Evolutionary conservation across 805 yeast genomes (phyloP).

Genomic region (Lipomyces sp.): DNA sequence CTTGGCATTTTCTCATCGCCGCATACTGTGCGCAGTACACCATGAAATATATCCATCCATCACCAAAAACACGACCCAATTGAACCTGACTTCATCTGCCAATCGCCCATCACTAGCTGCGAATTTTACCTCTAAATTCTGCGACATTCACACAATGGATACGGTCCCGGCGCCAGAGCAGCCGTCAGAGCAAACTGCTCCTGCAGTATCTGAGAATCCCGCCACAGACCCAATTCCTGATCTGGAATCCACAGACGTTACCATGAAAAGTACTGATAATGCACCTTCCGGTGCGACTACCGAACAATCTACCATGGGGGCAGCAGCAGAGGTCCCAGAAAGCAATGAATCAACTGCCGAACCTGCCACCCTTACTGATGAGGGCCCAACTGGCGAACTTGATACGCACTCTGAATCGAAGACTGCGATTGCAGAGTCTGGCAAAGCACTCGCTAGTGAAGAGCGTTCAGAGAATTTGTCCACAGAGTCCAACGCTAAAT

Average conservation of each 20-base stretch:
- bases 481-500: not conserved
- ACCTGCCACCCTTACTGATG: not conserved
- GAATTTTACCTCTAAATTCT: not conserved
- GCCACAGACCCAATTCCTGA: conserved; percentile 11
- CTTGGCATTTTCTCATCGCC: not conserved
- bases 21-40: not conserved
- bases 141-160: not conserved
- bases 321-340: not conserved
- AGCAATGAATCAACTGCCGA: not conserved
- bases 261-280: not conserved
- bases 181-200: conserved; percentile 13
- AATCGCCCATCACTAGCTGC: not conserved
- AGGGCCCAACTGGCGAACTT: not conserved
- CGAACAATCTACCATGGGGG: not conserved
- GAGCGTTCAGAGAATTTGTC: not conserved
- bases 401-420: not conserved
- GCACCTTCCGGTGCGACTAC: not conserved
- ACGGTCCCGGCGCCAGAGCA: conserved; percentile 5
- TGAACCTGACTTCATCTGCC: not conserved
- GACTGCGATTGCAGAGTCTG: conserved; percentile 10
- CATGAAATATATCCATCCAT: not conserved
- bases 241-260: conserved; percentile 9
- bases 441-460: conserved; percentile 1
- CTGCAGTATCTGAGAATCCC: conserved; percentile 10
- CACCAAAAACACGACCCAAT: not conserved